Conservation (phyloP, 108 stramenopile genomes). For the Chaetoceros muelleri region DNA sequence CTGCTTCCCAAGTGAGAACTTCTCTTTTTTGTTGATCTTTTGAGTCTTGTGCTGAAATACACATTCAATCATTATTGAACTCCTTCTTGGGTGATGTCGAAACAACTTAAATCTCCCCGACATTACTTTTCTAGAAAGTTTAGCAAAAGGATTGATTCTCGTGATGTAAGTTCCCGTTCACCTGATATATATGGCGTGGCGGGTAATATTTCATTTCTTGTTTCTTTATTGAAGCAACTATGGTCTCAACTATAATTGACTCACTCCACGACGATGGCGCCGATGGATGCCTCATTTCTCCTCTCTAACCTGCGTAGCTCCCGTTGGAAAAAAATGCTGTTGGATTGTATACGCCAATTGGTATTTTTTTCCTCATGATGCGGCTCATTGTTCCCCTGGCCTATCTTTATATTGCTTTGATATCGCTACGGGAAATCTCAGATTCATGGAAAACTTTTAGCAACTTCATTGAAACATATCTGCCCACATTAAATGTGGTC, state of each 20-base stretch:
- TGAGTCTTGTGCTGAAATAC: too few species aligned
- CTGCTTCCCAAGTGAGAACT: too few species aligned
- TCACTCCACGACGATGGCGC: too few species aligned
- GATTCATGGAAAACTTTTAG: conserved; percentile 34
- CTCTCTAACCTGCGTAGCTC: conserved; percentile 20
- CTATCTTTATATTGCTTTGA: conserved; percentile 61
- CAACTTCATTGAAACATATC: conserved; percentile 37
- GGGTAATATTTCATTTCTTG: background rate
- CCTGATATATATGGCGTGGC: background rate
- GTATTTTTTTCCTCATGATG: conserved; percentile 44
- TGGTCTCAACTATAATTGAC: too few species aligned
- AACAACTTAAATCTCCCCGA: background rate
- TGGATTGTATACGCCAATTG: conserved; percentile 46
- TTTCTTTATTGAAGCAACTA: background rate
- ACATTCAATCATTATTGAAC: too few species aligned
- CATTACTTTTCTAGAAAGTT: conserved; percentile 12
- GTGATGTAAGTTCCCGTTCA: conserved; percentile 3
- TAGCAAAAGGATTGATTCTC: conserved; percentile 6
- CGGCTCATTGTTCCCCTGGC: conserved; percentile 54
- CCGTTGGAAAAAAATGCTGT: conserved; percentile 45
- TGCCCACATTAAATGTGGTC: conserved; percentile 38
- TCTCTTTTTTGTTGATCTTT: too few species aligned
- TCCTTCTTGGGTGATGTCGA: too few species aligned
- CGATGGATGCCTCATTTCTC: too few species aligned
- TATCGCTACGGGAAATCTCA: conserved; percentile 59